phyloP scores from a whole-genome alignment of 176 grass and related monocot genomes.

The Bromus sterilis region DNA sequence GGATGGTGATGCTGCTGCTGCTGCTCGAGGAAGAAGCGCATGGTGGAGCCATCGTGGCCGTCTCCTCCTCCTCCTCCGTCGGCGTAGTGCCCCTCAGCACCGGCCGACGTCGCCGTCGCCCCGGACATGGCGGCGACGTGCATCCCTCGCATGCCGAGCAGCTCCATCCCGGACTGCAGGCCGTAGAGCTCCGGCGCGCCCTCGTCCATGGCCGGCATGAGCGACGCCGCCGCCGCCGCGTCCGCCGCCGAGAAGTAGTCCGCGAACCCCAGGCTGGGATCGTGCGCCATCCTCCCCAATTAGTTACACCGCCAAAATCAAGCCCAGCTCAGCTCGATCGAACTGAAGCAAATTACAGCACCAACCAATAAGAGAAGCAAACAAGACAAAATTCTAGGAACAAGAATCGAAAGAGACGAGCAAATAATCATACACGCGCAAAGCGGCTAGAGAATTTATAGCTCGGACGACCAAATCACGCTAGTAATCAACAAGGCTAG shows the following conservation, averaged over 20 bases:
- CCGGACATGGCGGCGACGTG: conserved; percentile 13
- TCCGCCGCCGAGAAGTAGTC: conserved; percentile 45
- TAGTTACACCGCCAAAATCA: background rate
- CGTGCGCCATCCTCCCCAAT: conserved; percentile 42
- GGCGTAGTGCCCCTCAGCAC: background rate
- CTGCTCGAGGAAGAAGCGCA: conserved; percentile 32
- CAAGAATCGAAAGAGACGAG: conserved; percentile 8
- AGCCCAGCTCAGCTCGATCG: background rate
- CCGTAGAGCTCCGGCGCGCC: conserved; percentile 54
- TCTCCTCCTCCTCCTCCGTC: background rate
- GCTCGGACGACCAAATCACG: conserved; percentile 18
- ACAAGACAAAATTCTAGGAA: background rate
- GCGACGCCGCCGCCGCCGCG: conserved; percentile 9
- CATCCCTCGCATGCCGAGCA: conserved; percentile 47
- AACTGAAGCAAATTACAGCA: background rate
- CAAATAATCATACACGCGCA: too few species aligned
- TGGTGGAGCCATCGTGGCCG: conserved; percentile 5
- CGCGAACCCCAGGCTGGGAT: conserved; percentile 48
- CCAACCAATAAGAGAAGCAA: background rate
- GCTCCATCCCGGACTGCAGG: conserved; percentile 59
- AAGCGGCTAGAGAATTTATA: background rate
- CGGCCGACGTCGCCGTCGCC: background rate
- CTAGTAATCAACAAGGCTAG: background rate
- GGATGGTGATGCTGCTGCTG: conserved; percentile 13
- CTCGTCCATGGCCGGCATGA: conserved; percentile 43